Evolutionary conservation across 1,139 yeast genomes (phyloP).

Genomic region (Geotrichum siamense): DNA sequence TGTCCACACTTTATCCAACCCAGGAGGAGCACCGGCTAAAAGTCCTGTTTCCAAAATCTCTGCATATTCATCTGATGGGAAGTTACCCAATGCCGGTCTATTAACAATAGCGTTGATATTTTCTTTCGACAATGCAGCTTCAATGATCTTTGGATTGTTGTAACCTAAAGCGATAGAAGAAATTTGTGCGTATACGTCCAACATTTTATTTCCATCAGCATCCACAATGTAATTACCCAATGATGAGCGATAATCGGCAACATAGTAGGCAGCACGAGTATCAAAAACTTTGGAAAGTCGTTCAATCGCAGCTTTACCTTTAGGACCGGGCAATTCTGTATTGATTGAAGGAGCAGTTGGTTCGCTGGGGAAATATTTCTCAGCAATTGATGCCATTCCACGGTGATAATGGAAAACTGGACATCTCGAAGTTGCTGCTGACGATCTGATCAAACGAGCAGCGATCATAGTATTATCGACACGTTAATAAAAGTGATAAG

Average conservation of each 20-base stretch:
- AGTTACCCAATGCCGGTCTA: constrained; percentile 73
- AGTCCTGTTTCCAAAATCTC: constrained; percentile 50
- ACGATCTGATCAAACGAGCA: constrained; percentile 11
- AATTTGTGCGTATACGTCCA: constrained; percentile 71
- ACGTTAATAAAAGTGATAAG: too few species aligned
- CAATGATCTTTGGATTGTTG: constrained; percentile 63
- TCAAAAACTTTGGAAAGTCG: constrained; percentile 53
- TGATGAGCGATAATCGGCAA: constrained; percentile 63
- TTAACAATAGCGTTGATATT: constrained; percentile 66
- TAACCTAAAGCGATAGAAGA: constrained; percentile 74
- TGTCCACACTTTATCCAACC: constrained; percentile 61
- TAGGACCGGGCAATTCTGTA: constrained; percentile 60
- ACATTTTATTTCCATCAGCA: constrained; percentile 60
- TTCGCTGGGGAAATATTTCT: constrained; percentile 48
- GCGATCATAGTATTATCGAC: too few species aligned
- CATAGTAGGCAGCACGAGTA: constrained; percentile 57
- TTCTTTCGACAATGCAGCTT: constrained; percentile 55
- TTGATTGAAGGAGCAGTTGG: constrained; percentile 53
- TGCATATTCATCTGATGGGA: constrained; percentile 58
- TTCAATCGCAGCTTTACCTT: constrained; percentile 42
- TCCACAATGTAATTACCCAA: constrained; percentile 65
- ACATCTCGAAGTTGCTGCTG: constrained; percentile 6
- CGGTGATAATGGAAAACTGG: constrained; percentile 5
- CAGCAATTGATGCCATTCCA: constrained; percentile 29
- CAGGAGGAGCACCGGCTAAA: constrained; percentile 62